Conservation (phyloP, 2,329 filamentous ascomycete genomes). For the Daldinia sp. region DNA sequence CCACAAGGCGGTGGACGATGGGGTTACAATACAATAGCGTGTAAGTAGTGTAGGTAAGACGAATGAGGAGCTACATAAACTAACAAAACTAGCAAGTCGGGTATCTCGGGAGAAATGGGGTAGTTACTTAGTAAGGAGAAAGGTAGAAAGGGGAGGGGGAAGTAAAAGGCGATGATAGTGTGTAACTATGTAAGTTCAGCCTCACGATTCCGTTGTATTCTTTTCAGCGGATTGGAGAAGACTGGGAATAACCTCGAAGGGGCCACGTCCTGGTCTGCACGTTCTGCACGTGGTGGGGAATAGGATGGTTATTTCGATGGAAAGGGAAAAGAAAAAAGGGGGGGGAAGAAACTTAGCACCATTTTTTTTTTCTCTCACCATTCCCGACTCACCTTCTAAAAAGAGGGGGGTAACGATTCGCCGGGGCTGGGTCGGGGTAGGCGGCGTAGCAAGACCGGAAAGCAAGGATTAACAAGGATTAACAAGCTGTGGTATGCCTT, state of each 20-base stretch:
- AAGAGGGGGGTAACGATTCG: slow-evolving; percentile 22
- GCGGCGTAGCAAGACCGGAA: slow-evolving; percentile 4
- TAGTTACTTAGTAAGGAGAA: no score
- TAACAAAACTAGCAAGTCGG: slow-evolving; percentile 1
- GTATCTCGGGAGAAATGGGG: slow-evolving; percentile 13
- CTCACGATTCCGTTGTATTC: slow-evolving; percentile 33
- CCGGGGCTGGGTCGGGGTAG: slow-evolving; percentile 21
- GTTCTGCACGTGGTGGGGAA: not conserved
- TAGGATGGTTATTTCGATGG: not conserved
- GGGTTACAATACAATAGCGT: not conserved
- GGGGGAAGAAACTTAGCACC: slow-evolving; percentile 1
- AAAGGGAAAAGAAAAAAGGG: slow-evolving; percentile 3
- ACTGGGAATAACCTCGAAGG: not conserved
- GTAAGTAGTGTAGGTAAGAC: not conserved
- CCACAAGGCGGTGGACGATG: slow-evolving; percentile 5
- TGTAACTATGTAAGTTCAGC: slow-evolving; percentile 25
- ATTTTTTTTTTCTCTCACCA: not conserved
- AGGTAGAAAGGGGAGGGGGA: not conserved
- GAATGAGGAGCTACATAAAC: slow-evolving; percentile 2
- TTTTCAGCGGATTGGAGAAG: slow-evolving; percentile 1
- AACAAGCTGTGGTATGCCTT: slow-evolving; percentile 17
- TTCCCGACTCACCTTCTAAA: slow-evolving; percentile 29
- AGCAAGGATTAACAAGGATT: slow-evolving; percentile 15
- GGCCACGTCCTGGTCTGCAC: not conserved
- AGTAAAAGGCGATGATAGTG: not conserved